Percentiles rank a stretch among this genome's conserved stretches.
These are phyloP conservation scores for Balamuthia mandrillaris DNA, from an alignment of 208 protist genomes.

Conservation along the genomic window DNA sequence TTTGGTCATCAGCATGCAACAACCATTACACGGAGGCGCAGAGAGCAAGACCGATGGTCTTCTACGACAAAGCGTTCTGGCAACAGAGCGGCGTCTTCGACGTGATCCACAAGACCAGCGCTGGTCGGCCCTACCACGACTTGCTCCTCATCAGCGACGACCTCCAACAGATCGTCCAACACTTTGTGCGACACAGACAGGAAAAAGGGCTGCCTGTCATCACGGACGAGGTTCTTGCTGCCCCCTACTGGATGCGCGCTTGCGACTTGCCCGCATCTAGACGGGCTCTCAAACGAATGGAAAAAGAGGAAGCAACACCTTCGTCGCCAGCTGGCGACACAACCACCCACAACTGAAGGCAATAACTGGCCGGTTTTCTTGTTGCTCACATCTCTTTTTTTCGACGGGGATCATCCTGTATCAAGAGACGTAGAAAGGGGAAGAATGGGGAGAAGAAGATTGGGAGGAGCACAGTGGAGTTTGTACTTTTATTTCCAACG, in stretches of 20 bases:
- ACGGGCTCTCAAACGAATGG: too few species aligned
- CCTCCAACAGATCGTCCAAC: not conserved
- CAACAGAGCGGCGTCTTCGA: constrained; percentile 8
- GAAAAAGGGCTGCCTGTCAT: not conserved
- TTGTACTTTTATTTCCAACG: too few species aligned
- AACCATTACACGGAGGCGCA: constrained; percentile 13
- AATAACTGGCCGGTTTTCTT: too few species aligned
- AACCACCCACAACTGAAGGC: too few species aligned
- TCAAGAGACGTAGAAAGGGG: too few species aligned
- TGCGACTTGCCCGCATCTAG: too few species aligned
- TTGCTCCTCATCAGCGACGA: constrained; percentile 10
- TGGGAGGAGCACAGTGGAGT: too few species aligned
- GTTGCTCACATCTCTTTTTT: too few species aligned
- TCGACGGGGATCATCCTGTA: too few species aligned
- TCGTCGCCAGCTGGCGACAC: too few species aligned
- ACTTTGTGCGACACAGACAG: not conserved
- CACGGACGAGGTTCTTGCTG: constrained; percentile 5
- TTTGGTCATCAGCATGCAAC: constrained; percentile 14
- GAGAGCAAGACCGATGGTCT: not conserved
- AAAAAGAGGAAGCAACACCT: too few species aligned
- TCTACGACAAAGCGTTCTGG: not conserved
- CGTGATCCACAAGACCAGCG: not conserved
- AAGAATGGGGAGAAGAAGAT: too few species aligned
- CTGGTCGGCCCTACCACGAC: not conserved
- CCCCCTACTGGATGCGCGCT: constrained; percentile 27